Conservation (phyloP, 2,329 filamentous ascomycete genomes). For the Calonectria pauciramosa region DNA sequence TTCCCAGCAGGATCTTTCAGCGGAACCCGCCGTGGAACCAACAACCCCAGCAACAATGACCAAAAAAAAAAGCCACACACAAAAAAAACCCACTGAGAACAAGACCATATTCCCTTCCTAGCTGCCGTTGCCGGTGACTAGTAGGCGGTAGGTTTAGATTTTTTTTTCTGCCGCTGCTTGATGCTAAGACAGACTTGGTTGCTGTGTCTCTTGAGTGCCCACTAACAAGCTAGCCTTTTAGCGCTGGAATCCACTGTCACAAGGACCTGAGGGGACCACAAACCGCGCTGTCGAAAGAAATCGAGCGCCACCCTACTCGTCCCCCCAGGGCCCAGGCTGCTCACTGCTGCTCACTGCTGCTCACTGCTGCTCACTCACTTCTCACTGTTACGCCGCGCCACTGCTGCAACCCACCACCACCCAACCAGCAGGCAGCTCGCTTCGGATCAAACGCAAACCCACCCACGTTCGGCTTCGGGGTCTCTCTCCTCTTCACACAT, state of each 20-base stretch:
- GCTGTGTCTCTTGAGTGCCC: constrained; percentile 8
- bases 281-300: constrained; percentile 13
- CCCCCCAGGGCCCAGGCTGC: neutral
- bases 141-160: constrained; percentile 6
- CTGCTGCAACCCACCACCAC: constrained; percentile 16
- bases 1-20: neutral
- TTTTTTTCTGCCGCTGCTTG: constrained; percentile 7
- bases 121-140: constrained; percentile 4
- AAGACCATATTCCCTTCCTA: neutral
- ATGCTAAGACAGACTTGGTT: neutral
- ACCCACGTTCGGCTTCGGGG: constrained; percentile 14
- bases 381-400: constrained; percentile 11
- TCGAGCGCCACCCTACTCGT: constrained; percentile 11
- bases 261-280: constrained; percentile 6
- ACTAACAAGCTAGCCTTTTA: constrained; percentile 7
- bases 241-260: neutral
- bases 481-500: constrained; percentile 19
- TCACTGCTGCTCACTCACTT: neutral
- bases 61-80: neutral
- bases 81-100: constrained; percentile 3
- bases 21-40: constrained; percentile 12
- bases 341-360: neutral
- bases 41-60: constrained; percentile 1
- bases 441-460: constrained; percentile 23
- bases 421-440: constrained; percentile 20